phyloP scores from a whole-genome alignment of 2,329 filamentous ascomycete genomes.

The Penicillium sp. region DNA sequence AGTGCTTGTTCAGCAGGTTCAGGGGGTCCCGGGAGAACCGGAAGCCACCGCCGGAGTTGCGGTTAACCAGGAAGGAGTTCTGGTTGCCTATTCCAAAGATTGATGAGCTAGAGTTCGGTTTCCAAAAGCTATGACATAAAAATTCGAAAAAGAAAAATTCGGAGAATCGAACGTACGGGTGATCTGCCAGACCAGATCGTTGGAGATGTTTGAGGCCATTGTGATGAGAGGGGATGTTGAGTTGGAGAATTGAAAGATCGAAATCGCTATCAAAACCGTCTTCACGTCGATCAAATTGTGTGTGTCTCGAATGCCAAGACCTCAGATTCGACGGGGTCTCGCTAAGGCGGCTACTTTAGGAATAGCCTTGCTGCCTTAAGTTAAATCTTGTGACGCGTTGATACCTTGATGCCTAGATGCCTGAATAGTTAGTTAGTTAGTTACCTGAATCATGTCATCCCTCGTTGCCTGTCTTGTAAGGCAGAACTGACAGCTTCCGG shows the following conservation, averaged over 20 bases:
- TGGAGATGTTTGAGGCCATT: conserved; percentile 70
- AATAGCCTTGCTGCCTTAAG: conserved; percentile 28
- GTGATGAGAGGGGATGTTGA: conserved; percentile 28
- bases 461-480: conserved; percentile 6
- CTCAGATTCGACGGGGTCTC: conserved; percentile 26
- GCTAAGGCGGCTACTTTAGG: conserved; percentile 42
- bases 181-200: conserved; percentile 92
- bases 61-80: conserved; percentile 92
- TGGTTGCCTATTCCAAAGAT: conserved; percentile 64
- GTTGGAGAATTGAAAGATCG: conserved; percentile 29
- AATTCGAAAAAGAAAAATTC: neutral
- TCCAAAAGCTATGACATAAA: neutral
- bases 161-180: conserved; percentile 68
- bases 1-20: conserved; percentile 89
- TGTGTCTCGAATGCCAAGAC: conserved; percentile 33
- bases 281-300: conserved; percentile 16
- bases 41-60: conserved; percentile 72
- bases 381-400: too few species aligned
- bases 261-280: conserved; percentile 19
- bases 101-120: conserved; percentile 13
- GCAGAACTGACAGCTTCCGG: conserved; percentile 3
- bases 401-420: conserved; percentile 14
- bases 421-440: too few species aligned
- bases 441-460: neutral
- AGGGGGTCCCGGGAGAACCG: conserved; percentile 93